Percentiles rank a stretch among this genome's conserved stretches.
These are phyloP conservation scores for Apophysomyces variabilis DNA, from an alignment of 371 early-diverging fungal genomes.

Conservation along the genomic window DNA sequence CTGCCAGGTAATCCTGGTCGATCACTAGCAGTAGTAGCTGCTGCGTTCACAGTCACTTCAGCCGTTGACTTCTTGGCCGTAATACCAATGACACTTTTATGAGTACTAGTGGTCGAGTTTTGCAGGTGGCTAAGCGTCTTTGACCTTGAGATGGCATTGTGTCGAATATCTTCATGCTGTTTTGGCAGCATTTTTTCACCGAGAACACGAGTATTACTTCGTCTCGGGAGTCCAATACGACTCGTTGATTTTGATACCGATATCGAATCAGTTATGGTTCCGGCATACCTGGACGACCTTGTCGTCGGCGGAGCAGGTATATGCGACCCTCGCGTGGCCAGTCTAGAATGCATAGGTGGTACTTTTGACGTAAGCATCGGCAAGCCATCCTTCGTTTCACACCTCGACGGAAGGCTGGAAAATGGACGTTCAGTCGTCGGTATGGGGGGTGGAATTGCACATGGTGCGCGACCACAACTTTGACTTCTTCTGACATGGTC, in stretches of 20 bases:
- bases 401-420: background rate
- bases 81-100: slow-evolving; percentile 18
- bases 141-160: background rate
- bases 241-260: background rate
- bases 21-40: background rate
- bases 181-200: background rate
- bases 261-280: background rate
- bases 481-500: too few species aligned
- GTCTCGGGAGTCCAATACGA: background rate
- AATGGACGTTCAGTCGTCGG: too few species aligned
- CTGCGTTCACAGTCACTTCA: background rate
- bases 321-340: slow-evolving; percentile 21
- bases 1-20: background rate
- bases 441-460: too few species aligned
- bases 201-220: background rate
- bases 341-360: background rate
- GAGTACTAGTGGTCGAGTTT: slow-evolving; percentile 5
- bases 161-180: background rate
- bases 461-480: too few species aligned
- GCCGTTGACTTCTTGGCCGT: background rate
- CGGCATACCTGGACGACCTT: slow-evolving; percentile 11
- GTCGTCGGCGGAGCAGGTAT: slow-evolving; percentile 19
- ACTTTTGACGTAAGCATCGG: background rate
- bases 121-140: background rate
- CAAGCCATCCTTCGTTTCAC: background rate